These are phyloP conservation scores for Kodamaea nitidulidarum DNA, from an alignment of 805 yeast species.

Conservation along the genomic window DNA sequence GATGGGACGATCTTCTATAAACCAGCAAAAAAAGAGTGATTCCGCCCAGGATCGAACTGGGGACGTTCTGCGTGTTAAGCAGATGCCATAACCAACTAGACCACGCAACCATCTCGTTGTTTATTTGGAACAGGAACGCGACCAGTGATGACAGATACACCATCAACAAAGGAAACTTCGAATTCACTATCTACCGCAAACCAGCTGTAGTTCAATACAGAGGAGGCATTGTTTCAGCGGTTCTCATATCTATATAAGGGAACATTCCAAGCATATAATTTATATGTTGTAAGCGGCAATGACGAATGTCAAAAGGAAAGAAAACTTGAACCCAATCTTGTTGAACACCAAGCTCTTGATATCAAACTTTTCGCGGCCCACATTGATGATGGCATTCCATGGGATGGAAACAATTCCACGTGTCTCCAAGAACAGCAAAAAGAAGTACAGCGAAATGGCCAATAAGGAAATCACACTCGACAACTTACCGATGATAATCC, in stretches of 20 bases:
- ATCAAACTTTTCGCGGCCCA: slow-evolving; percentile 39
- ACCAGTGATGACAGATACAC: background rate
- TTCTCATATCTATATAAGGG: no score
- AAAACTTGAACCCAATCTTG: slow-evolving; percentile 57
- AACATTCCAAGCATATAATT: no score
- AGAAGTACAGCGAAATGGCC: slow-evolving; percentile 39
- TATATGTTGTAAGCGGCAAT: slow-evolving; percentile 8
- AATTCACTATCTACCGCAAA: no score
- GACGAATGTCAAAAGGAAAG: slow-evolving; percentile 30
- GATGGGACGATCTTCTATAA: no score
- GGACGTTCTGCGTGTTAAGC: slow-evolving; percentile 99
- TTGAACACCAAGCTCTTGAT: slow-evolving; percentile 50
- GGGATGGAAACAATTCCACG: slow-evolving; percentile 50
- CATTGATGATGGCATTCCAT: slow-evolving; percentile 32
- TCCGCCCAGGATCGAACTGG: slow-evolving; percentile 99
- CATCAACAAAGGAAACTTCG: background rate
- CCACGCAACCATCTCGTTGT: slow-evolving; percentile 69
- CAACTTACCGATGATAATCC: slow-evolving; percentile 59
- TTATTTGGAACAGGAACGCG: background rate
- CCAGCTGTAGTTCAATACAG: no score
- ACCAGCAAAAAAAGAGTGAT: no score
- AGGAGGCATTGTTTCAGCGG: no score
- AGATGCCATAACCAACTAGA: slow-evolving; percentile 99
- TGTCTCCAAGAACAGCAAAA: slow-evolving; percentile 52
- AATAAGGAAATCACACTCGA: slow-evolving; percentile 50